A percentile compares a stretch with the other conserved stretches of the same genome.
These are phyloP conservation scores for Vachellia collinsii DNA, from an alignment of 306 rosid genomes.

Conservation along the genomic window DNA sequence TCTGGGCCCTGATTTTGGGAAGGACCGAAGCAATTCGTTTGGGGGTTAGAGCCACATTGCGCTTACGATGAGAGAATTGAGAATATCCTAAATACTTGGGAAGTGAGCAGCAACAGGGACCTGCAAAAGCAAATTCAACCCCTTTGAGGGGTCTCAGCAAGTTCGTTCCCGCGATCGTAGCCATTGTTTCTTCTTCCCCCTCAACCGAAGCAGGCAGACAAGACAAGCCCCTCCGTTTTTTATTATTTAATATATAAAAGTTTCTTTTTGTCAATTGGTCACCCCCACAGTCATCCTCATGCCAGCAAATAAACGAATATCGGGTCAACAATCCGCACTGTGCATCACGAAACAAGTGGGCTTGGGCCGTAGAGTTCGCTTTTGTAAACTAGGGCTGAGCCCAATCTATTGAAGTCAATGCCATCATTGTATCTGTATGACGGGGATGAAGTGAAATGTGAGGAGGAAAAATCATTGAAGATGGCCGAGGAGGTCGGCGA, in stretches of 20 bases:
- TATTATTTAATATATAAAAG: too few species aligned
- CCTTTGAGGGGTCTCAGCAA: slow-evolving; percentile 32
- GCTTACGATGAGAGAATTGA: slow-evolving; percentile 39
- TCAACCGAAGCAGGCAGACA: background rate
- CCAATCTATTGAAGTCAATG: background rate
- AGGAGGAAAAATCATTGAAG: background rate
- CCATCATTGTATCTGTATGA: background rate
- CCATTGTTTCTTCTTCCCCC: slow-evolving; percentile 41
- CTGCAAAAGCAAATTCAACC: slow-evolving; percentile 34
- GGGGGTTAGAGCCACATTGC: slow-evolving; percentile 41
- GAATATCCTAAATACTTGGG: slow-evolving; percentile 27
- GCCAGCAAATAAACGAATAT: too few species aligned
- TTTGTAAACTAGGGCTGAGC: background rate
- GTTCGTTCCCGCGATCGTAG: slow-evolving; percentile 41
- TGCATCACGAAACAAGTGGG: background rate
- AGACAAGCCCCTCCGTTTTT: background rate
- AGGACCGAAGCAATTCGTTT: slow-evolving; percentile 44
- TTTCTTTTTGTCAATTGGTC: background rate
- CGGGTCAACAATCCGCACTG: background rate
- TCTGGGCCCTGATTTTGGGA: slow-evolving; percentile 69
- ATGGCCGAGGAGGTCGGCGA: slow-evolving; percentile 45
- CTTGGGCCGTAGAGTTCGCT: background rate
- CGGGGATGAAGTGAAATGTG: background rate
- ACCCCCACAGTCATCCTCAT: background rate
- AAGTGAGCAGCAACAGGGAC: slow-evolving; percentile 26